Base-by-base conservation (phyloP, 371 early-diverging fungal genomes). In the Syncephalastrum monosporum region DNA sequence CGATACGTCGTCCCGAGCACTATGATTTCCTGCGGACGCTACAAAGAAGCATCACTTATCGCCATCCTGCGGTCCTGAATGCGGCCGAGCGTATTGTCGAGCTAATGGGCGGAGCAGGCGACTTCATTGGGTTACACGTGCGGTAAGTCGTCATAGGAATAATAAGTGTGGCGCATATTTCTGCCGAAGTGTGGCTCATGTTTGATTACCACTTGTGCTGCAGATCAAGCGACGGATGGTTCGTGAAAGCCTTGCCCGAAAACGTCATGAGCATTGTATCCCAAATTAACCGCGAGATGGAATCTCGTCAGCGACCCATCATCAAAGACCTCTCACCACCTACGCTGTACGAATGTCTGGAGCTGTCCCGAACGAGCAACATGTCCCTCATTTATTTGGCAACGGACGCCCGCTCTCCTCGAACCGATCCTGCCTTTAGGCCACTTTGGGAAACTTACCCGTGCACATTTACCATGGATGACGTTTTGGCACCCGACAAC, bases 171-270 rank as follows among this genome's bases (percentile, higher is more conserved):
- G 38, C 38, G 38, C 38, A 33, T 8, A 33, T 33, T 33, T 33
- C 38, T 33, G 6, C 38, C 38, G 38, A 33, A 33, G 8, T 33
- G 38, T 33, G 38, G 38, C 8, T 44, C 10, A 15, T 46, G 29
- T 41, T 41, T 19, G 8, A 25, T 47, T 52, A 14, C 41, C 43
- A 16, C 47, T 55, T 51, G 41, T 52, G 41, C 14, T 42, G 19
- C 55, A 70, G 83, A 60, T 75, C 80, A 2, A 75, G 79, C 15
- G 85, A 85, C 68, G 81, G 83, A 38, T 69, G 75, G 68, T 85
- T 85, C 64, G 67, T 72, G 42, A 53, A 71, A 14, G 69, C 73
- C 12, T 46, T 75, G 14, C 67, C 75, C 13, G 73, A 71, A 50
- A 78, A 71, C 50, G 62, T 74, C 13, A 41, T 65, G n/a, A 63